Percentiles rank a stretch among this genome's conserved stretches.
Conservation (phyloP, 805 yeast species). For the Wickerhamomyces ciferrii region DNA sequence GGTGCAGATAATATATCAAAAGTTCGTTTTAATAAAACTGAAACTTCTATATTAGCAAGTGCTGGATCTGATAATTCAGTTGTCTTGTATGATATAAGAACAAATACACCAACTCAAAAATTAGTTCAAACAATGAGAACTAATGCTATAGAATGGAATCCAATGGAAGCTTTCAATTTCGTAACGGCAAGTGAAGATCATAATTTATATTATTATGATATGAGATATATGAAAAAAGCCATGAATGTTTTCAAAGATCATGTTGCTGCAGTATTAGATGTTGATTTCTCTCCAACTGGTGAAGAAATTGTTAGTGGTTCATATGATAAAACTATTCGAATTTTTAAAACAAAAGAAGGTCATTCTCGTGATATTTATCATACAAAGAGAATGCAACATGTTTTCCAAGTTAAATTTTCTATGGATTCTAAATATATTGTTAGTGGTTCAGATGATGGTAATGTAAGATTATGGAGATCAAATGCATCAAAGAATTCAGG, state of each 20-base stretch:
- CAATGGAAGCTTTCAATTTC: conserved; percentile 94
- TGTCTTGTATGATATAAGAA: conserved; percentile 85
- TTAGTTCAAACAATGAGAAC: conserved; percentile 77
- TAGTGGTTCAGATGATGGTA: conserved; percentile 95
- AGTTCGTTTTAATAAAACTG: conserved; percentile 86
- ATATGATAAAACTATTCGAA: conserved; percentile 87
- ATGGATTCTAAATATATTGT: conserved; percentile 86
- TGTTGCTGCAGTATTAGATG: conserved; percentile 90
- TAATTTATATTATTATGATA: conserved; percentile 90
- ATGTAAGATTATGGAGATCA: conserved; percentile 90
- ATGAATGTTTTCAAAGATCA: conserved; percentile 89
- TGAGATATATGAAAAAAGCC: conserved; percentile 84
- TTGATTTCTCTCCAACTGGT: conserved; percentile 96
- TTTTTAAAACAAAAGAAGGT: conserved; percentile 71
- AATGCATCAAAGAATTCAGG: conserved; percentile 80
- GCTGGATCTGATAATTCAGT: conserved; percentile 89
- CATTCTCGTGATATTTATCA: conserved; percentile 95
- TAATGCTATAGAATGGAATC: conserved; percentile 91
- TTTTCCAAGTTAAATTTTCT: conserved; percentile 76
- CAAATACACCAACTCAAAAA: conserved; percentile 89
- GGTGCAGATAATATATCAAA: conserved; percentile 88
- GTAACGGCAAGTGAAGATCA: conserved; percentile 94
- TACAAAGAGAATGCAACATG: conserved; percentile 96
- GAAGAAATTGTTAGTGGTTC: conserved; percentile 94
- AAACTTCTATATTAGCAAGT: conserved; percentile 82